These are phyloP conservation scores for Zoysia matrella DNA, from an alignment of 202 grass and related monocot species.

Conservation along the genomic window DNA sequence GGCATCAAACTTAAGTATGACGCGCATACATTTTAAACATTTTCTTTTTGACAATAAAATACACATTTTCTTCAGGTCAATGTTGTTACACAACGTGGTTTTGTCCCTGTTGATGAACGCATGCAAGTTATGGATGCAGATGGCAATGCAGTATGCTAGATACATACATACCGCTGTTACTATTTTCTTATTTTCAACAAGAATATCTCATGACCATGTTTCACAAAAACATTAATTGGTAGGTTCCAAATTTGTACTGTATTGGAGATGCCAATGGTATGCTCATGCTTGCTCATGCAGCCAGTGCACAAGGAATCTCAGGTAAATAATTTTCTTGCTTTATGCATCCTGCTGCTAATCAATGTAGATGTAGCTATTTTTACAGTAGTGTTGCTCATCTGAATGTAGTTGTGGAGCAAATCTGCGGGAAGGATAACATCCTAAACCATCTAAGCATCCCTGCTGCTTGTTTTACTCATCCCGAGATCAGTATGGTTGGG, in stretches of 20 bases:
- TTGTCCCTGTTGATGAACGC: slow-evolving; percentile 81
- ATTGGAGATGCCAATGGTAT: slow-evolving; percentile 93
- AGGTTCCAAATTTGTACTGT: slow-evolving; percentile 88
- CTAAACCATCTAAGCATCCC: slow-evolving; percentile 91
- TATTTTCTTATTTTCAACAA: slow-evolving; percentile 16
- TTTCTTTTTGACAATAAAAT: background rate
- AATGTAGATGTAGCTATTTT: background rate
- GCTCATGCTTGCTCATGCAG: slow-evolving; percentile 94
- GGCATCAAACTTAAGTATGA: background rate
- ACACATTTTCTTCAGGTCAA: slow-evolving; percentile 59
- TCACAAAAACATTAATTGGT: background rate
- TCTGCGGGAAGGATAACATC: slow-evolving; percentile 69
- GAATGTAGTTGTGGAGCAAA: slow-evolving; percentile 71
- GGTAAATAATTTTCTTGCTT: slow-evolving; percentile 43
- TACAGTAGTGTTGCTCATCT: slow-evolving; percentile 9
- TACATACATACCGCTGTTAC: background rate
- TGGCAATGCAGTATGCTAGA: slow-evolving; percentile 69
- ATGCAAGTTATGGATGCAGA: slow-evolving; percentile 78
- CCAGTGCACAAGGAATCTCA: slow-evolving; percentile 89
- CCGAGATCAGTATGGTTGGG: slow-evolving; percentile 93
- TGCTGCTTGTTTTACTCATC: slow-evolving; percentile 90
- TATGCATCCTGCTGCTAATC: slow-evolving; percentile 21
- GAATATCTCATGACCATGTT: slow-evolving; percentile 11
- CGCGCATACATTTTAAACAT: background rate
- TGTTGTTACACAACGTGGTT: slow-evolving; percentile 76